phyloP scores from a whole-genome alignment of 2,329 filamentous ascomycete species.

The Exserohilum turcica region DNA sequence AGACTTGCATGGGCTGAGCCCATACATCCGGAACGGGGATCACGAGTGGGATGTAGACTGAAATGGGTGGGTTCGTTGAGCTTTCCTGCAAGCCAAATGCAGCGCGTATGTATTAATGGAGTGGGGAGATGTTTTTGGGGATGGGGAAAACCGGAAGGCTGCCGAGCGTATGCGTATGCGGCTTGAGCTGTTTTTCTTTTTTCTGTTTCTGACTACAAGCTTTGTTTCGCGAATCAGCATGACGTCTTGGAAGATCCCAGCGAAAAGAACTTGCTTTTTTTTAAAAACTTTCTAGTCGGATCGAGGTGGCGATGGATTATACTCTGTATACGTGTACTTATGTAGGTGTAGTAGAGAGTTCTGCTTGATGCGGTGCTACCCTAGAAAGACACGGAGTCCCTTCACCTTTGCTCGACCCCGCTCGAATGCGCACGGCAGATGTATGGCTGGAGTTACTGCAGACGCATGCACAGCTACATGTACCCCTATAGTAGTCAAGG shows the following conservation, averaged over 20 bases:
- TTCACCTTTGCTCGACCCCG: background rate
- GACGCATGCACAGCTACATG: background rate
- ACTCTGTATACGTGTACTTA: too few relatives aligned
- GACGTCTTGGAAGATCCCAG: background rate
- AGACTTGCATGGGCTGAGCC: slow-evolving; percentile 50
- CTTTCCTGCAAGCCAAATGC: too few relatives aligned
- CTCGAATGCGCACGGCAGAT: background rate
- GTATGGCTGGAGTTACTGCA: too few relatives aligned
- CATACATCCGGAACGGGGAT: slow-evolving; percentile 54
- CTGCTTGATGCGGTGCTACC: background rate
- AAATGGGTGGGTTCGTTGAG: slow-evolving; percentile 33
- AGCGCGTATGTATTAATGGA: too few relatives aligned
- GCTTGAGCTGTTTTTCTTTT: too few relatives aligned
- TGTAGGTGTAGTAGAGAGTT: background rate
- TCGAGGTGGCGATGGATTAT: background rate
- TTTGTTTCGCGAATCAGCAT: background rate
- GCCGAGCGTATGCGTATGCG: background rate
- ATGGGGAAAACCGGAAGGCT: background rate
- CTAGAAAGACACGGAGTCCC: background rate
- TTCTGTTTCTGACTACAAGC: background rate
- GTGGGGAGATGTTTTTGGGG: background rate
- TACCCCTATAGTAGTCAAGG: background rate
- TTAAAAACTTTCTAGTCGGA: background rate
- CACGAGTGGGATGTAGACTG: slow-evolving; percentile 55
- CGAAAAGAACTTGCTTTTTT: background rate